A percentile compares a stretch with the other conserved stretches of the same genome.
phyloP scores from a whole-genome alignment of 2,329 filamentous ascomycete genomes.

The Teratosphaeria viscida region DNA sequence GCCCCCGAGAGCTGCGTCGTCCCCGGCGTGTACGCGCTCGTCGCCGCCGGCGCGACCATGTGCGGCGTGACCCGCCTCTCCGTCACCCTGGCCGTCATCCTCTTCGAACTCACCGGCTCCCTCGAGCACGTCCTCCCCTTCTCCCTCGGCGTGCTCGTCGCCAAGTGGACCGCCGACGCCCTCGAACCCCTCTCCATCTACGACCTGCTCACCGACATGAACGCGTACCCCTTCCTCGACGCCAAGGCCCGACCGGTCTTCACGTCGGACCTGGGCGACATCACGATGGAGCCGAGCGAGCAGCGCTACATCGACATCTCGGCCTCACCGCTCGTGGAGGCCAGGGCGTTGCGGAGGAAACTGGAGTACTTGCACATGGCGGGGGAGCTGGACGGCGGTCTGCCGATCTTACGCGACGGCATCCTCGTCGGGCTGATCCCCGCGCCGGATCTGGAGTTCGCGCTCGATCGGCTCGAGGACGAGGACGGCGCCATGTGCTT shows the following conservation, averaged over 20 bases:
- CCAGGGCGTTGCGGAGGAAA: slow-evolving; percentile 65
- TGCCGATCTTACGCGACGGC: slow-evolving; percentile 72
- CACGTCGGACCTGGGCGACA: slow-evolving; percentile 77
- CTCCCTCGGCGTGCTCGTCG: slow-evolving; percentile 78
- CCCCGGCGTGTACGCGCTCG: slow-evolving; percentile 90
- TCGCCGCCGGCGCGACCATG: slow-evolving; percentile 94
- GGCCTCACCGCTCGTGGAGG: slow-evolving; percentile 67
- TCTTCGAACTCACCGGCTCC: slow-evolving; percentile 92
- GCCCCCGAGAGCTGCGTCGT: slow-evolving; percentile 77
- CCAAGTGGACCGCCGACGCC: slow-evolving; percentile 97
- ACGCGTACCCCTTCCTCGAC: slow-evolving; percentile 93
- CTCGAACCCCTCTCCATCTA: slow-evolving; percentile 93
- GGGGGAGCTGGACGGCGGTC: slow-evolving; percentile 83
- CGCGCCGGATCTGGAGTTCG: slow-evolving; percentile 86
- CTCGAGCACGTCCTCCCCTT: slow-evolving; percentile 93
- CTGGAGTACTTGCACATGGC: slow-evolving; percentile 71
- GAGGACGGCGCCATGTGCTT: slow-evolving; percentile 70
- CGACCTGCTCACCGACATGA: slow-evolving; percentile 91
- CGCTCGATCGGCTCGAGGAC: slow-evolving; percentile 64
- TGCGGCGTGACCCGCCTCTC: slow-evolving; percentile 90
- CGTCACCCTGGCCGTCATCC: slow-evolving; percentile 84
- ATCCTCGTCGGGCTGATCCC: slow-evolving; percentile 84
- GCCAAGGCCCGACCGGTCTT: slow-evolving; percentile 90
- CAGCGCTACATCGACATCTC: slow-evolving; percentile 84
- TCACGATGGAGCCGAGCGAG: slow-evolving; percentile 63